phyloP scores from a whole-genome alignment of 805 yeast species.

The Jamesozyma spencerorum region DNA sequence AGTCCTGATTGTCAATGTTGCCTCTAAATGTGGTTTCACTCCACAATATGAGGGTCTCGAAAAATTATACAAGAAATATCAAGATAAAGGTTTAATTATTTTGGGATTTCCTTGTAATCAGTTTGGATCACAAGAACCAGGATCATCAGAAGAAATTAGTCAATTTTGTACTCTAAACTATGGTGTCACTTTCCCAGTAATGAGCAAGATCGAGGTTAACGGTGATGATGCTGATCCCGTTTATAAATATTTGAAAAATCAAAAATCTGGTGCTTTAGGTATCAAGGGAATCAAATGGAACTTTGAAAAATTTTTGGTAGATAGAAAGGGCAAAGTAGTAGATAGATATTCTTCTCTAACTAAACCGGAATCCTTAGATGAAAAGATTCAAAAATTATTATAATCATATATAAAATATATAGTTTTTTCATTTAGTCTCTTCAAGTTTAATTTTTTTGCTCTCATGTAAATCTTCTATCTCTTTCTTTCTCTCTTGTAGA shows the following conservation, averaged over 20 bases:
- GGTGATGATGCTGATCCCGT: constrained; percentile 77
- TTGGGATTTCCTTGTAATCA: constrained; percentile 91
- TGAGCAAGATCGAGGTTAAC: constrained; percentile 83
- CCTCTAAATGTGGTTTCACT: constrained; percentile 76
- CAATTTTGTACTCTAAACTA: constrained; percentile 68
- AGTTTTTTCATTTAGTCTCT: not conserved
- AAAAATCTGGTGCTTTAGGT: constrained; percentile 61
- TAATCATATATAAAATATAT: constrained; percentile 6
- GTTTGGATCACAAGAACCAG: constrained; percentile 76
- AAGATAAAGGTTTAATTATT: constrained; percentile 52
- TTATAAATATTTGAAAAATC: constrained; percentile 61
- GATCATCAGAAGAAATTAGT: constrained; percentile 59
- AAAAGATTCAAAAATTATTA: constrained; percentile 51
- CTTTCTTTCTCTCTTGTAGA: constrained; percentile 8
- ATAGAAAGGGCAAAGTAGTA: constrained; percentile 45
- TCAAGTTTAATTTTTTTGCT: constrained; percentile 1
- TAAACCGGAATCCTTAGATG: constrained; percentile 53
- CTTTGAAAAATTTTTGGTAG: constrained; percentile 62
- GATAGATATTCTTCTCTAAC: constrained; percentile 60
- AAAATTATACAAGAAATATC: constrained; percentile 53
- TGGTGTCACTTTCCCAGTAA: constrained; percentile 85
- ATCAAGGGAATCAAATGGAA: constrained; percentile 72
- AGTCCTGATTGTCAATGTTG: constrained; percentile 79
- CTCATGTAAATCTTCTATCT: constrained; percentile 4
- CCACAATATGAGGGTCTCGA: constrained; percentile 73